These are phyloP conservation scores for Peronospora farinosa DNA, from an alignment of 352 stramenopile species.

Conservation along the genomic window DNA sequence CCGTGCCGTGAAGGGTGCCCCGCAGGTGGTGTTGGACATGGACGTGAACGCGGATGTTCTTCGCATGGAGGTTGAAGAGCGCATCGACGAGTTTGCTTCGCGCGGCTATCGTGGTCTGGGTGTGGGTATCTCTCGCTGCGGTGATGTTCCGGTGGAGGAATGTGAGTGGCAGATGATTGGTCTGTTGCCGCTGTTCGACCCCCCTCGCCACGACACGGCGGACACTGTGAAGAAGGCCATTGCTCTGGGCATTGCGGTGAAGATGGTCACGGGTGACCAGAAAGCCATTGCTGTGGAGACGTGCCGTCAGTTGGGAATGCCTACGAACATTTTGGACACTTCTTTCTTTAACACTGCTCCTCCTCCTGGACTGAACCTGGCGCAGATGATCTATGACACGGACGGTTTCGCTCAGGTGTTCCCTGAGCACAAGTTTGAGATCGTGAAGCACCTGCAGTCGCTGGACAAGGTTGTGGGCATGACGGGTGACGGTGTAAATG, in stretches of 20 bases:
- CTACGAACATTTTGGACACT: conserved; percentile 76
- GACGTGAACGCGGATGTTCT: conserved; percentile 51
- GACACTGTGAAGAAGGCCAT: conserved; percentile 89
- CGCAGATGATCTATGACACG: conserved; percentile 86
- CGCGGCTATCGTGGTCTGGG: conserved; percentile 63
- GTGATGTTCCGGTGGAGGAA: conserved; percentile 63
- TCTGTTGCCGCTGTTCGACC: conserved; percentile 91
- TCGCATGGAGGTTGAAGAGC: conserved; percentile 57
- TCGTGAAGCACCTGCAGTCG: conserved; percentile 86
- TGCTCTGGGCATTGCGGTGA: conserved; percentile 88
- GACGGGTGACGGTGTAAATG: conserved; percentile 89
- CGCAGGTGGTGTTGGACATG: conserved; percentile 88
- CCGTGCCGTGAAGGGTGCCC: conserved; percentile 89
- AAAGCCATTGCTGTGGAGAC: conserved; percentile 90
- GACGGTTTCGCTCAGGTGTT: conserved; percentile 92
- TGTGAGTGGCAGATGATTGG: conserved; percentile 90
- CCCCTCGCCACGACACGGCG: conserved; percentile 88
- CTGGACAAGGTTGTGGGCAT: conserved; percentile 78
- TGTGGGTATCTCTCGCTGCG: conserved; percentile 51
- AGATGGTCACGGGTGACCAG: conserved; percentile 96
- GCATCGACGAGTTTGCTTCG: conserved; percentile 77
- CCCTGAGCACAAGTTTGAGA: conserved; percentile 89
- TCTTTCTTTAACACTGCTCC: conserved; percentile 73
- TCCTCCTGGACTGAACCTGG: conserved; percentile 52
- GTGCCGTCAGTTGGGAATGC: conserved; percentile 85